Conservation (phyloP, 208 protist species). For the Vickermania spadyakhi region DNA sequence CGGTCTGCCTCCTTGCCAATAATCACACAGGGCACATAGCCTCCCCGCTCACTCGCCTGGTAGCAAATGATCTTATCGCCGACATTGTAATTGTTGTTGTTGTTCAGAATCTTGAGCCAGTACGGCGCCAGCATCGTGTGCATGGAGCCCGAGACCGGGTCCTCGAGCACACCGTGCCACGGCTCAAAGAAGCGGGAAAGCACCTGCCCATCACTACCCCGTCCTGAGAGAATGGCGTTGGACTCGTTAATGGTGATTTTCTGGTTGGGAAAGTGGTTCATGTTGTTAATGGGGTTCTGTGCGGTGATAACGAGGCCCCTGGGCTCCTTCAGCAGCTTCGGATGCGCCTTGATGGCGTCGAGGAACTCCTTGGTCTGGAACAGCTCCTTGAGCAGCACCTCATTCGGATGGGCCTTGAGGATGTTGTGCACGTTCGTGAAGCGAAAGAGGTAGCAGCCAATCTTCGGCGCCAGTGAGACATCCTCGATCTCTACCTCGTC, state of each 20-base stretch:
- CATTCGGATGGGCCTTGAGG: constrained; percentile 20
- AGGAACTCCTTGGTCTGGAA: constrained; percentile 22
- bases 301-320: constrained; percentile 26
- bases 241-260: neutral
- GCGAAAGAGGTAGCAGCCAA: constrained; percentile 28
- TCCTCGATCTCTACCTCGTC: constrained; percentile 29
- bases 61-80: constrained; percentile 46
- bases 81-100: constrained; percentile 21
- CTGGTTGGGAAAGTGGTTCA: constrained; percentile 3
- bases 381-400: constrained; percentile 10
- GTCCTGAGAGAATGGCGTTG: constrained; percentile 10
- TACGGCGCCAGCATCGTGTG: constrained; percentile 34
- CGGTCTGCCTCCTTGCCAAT: constrained; percentile 56
- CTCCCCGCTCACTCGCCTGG: constrained; percentile 47
- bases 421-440: constrained; percentile 25
- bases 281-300: constrained; percentile 12
- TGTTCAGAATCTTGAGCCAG: constrained; percentile 34
- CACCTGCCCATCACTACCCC: constrained; percentile 21
- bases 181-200: constrained; percentile 67
- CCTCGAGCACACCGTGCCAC: constrained; percentile 49
- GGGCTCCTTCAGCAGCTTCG: constrained; percentile 14
- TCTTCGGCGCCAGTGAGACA: constrained; percentile 18
- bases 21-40: constrained; percentile 29
- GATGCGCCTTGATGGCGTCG: constrained; percentile 18
- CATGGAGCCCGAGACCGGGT: constrained; percentile 52